Evolutionary conservation across 352 stramenopile genomes (phyloP).

Genomic region (Globisporangium camurandrum): DNA sequence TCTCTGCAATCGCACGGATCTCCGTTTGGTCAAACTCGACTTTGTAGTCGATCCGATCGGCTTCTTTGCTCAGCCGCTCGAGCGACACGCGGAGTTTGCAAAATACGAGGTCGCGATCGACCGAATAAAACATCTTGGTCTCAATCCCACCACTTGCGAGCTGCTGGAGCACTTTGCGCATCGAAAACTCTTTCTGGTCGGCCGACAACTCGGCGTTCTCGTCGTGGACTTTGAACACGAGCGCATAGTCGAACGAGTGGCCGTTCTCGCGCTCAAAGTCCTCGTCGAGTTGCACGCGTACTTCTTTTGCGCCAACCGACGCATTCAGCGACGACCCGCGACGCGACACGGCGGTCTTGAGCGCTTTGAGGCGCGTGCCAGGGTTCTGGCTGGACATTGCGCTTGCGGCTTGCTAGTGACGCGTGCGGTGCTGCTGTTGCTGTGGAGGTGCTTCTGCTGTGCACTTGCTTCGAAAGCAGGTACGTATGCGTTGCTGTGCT

Average conservation of each 20-base stretch:
- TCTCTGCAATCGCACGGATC: conserved; percentile 46
- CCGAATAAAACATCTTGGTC: conserved; percentile 82
- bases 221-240: conserved; percentile 80
- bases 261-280: conserved; percentile 57
- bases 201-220: conserved; percentile 43
- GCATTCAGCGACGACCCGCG: conserved; percentile 64
- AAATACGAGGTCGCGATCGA: conserved; percentile 58
- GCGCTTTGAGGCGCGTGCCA: conserved; percentile 33
- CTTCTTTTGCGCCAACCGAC: conserved; percentile 48
- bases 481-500: neutral
- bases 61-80: conserved; percentile 57
- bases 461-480: neutral
- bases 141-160: conserved; percentile 63
- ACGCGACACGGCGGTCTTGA: conserved; percentile 58
- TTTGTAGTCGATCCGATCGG: conserved; percentile 72
- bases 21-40: conserved; percentile 61
- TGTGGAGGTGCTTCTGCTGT: neutral
- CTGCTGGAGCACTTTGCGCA: conserved; percentile 63
- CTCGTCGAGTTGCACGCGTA: conserved; percentile 51
- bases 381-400: conserved; percentile 15
- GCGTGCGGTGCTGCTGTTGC: neutral
- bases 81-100: conserved; percentile 69
- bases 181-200: conserved; percentile 58
- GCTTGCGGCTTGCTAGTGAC: too few relatives aligned
- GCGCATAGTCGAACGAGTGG: conserved; percentile 76